A percentile compares a stretch with the other conserved stretches of the same genome.
Evolutionary conservation across 352 stramenopile genomes (phyloP).

Genomic region (Pythium rishiriense): DNA sequence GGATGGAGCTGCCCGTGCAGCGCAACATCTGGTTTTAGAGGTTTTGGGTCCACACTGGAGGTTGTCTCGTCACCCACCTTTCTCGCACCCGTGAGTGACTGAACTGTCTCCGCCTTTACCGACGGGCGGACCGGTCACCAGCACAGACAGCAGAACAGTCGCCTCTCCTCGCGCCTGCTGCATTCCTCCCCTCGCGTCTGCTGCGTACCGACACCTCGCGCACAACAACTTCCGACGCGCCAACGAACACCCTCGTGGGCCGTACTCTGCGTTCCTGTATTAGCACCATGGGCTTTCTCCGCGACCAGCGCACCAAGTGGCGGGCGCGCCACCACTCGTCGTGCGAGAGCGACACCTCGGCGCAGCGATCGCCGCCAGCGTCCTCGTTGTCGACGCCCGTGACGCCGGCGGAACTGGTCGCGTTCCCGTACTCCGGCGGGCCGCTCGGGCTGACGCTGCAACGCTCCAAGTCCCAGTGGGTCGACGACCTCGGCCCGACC

Average conservation of each 20-base stretch:
- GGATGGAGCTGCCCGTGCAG: no score
- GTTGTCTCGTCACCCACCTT: no score
- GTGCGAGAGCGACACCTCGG: background rate
- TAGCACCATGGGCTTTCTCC: constrained; percentile 24
- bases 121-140: no score
- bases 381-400: background rate
- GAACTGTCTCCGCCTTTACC: no score
- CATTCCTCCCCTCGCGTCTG: no score
- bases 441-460: constrained; percentile 45
- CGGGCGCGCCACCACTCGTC: constrained; percentile 26
- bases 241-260: background rate
- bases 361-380: background rate
- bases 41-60: no score
- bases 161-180: no score
- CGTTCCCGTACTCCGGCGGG: constrained; percentile 37
- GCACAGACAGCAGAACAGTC: no score
- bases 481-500: constrained; percentile 31
- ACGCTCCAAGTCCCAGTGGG: constrained; percentile 35
- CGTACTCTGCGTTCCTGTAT: background rate
- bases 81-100: no score
- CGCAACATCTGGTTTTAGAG: no score
- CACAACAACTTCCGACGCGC: background rate
- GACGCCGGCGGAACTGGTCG: background rate
- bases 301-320: constrained; percentile 33
- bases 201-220: no score